Conservation (phyloP, 2,329 filamentous ascomycete genomes). For the Metarhizium sp. region DNA sequence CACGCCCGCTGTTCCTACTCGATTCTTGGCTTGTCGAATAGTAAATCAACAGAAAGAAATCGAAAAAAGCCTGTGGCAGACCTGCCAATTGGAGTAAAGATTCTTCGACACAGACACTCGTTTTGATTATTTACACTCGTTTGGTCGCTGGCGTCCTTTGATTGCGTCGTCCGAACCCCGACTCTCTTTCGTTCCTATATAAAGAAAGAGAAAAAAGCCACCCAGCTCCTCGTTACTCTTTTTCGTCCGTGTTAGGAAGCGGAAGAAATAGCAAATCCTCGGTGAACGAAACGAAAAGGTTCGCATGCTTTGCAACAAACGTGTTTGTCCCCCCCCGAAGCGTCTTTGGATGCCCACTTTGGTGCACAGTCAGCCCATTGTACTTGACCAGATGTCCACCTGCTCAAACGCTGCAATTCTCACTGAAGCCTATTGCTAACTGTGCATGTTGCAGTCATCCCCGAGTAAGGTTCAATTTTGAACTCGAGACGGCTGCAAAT, state of each 20-base stretch:
- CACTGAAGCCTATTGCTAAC: not conserved
- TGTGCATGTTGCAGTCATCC: not conserved
- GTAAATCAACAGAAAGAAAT: slow-evolving; percentile 4
- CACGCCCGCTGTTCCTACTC: slow-evolving; percentile 19
- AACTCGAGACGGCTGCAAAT: not conserved
- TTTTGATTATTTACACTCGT: slow-evolving; percentile 18
- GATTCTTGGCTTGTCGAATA: slow-evolving; percentile 12
- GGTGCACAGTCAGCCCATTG: not conserved
- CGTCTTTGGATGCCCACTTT: not conserved
- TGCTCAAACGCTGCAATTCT: not conserved
- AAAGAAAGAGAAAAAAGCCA: slow-evolving; percentile 8
- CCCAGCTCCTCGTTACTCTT: not conserved
- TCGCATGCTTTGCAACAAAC: not conserved
- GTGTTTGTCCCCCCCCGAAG: not conserved
- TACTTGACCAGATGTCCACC: not conserved
- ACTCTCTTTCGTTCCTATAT: slow-evolving; percentile 16
- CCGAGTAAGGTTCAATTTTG: not conserved
- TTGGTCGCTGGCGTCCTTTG: slow-evolving; percentile 50
- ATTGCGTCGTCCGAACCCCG: slow-evolving; percentile 23
- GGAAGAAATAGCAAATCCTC: not conserved
- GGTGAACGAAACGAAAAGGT: not conserved
- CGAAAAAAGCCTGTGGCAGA: not conserved
- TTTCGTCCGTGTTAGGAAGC: not conserved
- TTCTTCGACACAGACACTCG: slow-evolving; percentile 27
- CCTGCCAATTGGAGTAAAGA: not conserved